Percentiles rank a stretch among this genome's conserved stretches.
Conservation (phyloP, 2,329 filamentous ascomycete genomes). For the Neonectria punicea region DNA sequence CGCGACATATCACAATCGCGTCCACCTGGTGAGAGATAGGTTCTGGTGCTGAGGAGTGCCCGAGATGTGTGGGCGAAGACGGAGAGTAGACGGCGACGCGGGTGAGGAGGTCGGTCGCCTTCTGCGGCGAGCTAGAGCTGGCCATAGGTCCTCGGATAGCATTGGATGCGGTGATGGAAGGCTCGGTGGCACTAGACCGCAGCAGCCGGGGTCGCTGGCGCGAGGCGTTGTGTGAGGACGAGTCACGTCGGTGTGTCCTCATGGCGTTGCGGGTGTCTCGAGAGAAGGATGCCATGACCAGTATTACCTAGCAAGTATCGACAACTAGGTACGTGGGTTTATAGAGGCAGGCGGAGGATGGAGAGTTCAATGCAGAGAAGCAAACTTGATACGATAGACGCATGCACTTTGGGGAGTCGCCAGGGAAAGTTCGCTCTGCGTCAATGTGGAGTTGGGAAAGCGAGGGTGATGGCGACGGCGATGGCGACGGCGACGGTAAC, state of each 20-base stretch:
- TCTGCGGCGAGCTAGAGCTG: slow-evolving; percentile 58
- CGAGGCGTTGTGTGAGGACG: slow-evolving; percentile 37
- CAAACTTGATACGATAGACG: not conserved
- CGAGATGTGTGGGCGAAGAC: slow-evolving; percentile 28
- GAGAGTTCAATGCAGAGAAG: slow-evolving; percentile 4
- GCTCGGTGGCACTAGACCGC: slow-evolving; percentile 65
- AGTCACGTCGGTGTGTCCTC: slow-evolving; percentile 42
- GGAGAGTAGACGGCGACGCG: slow-evolving; percentile 62
- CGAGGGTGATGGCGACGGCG: not conserved
- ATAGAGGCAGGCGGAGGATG: not conserved
- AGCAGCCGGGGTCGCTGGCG: slow-evolving; percentile 64
- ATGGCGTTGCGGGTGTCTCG: slow-evolving; percentile 40
- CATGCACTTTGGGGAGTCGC: slow-evolving; percentile 1
- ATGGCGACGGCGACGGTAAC: not conserved
- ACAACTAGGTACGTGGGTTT: not conserved
- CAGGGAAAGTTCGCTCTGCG: not conserved
- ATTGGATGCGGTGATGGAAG: slow-evolving; percentile 67
- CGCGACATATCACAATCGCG: slow-evolving; percentile 38
- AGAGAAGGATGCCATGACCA: slow-evolving; percentile 41
- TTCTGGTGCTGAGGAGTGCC: slow-evolving; percentile 33
- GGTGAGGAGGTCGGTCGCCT: slow-evolving; percentile 65
- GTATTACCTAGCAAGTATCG: not conserved
- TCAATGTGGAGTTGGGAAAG: slow-evolving; percentile 3
- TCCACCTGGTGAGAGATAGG: slow-evolving; percentile 35
- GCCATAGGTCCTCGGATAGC: slow-evolving; percentile 63